Base-by-base conservation (phyloP, 805 yeast species). In the Vanderwaltozyma tropicalis region DNA sequence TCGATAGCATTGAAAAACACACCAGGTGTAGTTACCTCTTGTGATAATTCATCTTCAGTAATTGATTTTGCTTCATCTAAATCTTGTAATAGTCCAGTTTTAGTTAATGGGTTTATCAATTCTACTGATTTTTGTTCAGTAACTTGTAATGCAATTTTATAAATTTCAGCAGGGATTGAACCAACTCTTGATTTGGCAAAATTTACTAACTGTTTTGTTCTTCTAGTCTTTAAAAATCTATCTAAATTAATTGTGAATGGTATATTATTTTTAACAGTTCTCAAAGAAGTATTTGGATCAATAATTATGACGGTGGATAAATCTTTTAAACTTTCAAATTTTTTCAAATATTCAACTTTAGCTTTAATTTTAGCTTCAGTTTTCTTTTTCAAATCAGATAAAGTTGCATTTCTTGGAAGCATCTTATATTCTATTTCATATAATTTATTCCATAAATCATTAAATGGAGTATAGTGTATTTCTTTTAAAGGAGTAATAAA, bases 181-280 rank as follows among this genome's bases (percentile, higher is more conserved):
- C 97, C 97, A 24, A 87, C 59, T 38, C 85, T 69, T 32, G 80
- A 78, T 22, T 69, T 66, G 12, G 80, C 81, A 35, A 81, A 68
- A 25, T 73, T 72, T 1, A 66, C 73, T 13, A 92, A 66, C 46
- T 81, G 81, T 32, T 64, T 57, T 10, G 81, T 69, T 46, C 96
- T 71, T 49, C 78, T 67, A 25, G 71, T 61, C 51, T 85, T 80
- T 36, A 82, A 67, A 48, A 72, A 87, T 47, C 92, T 66, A 24
- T 74, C 71, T 36, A 82, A 64, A 50, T 77, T 80, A 50, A 86
- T 66, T 0, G 78, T 66, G 19, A 86, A 56, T 2, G 78, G 70
- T 4, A 78, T 45, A 18, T 62, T 48, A 2, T 72, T 68, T 27
- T 71, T 69, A 15, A 82, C 66, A 33, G 66, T 65, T 39, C 64